Base-by-base conservation (phyloP, 1,284 basidiomycete genomes). In the Pseudozyma sp. region DNA sequence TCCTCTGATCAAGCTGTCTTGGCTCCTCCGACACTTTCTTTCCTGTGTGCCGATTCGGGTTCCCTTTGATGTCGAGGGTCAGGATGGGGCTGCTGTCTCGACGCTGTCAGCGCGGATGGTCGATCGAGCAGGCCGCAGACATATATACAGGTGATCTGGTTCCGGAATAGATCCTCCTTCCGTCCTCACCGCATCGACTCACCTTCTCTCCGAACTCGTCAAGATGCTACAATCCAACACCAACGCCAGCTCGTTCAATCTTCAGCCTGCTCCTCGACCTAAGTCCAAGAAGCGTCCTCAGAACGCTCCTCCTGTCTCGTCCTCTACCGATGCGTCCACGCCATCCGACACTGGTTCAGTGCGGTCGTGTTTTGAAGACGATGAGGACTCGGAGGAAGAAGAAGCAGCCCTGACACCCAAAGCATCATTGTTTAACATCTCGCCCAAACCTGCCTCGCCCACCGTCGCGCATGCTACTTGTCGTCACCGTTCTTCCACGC, bases 221-320 rank as follows among this genome's bases (percentile, higher is more conserved):
- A 52, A 24, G 14, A 68, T 68, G 66, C 52, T 68, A 4, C 60
- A 62, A 13, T 68, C 66, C 19, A 68, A 68, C 24, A 58, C 55
- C 7, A 48, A 58, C 46, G 43, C 55, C 5, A 11, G 17, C 13
- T 50, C 52, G 14, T 71, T 71, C 63, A 66, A 63, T 37, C 63
- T 71, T 14, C 68, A 71, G 30, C 68, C 68, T 13, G 68, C 68
- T 7, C 68, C 68, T 24, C 63, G 58, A n/a, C 68, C 58, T 19
- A 66, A 62, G 35, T 34, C 42, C 35, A 68, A 59, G 39, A 71
- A 66, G 54, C 62, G 68, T 33, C 53, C 53, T 11, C 55, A 42
- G 10, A 50, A 57, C 11, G 53, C 65, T 34, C 51, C 62, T 11
- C 17, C 46, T 11, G 9, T 24, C 24, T 24, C 39, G 14, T 44